Percentiles rank a stretch among this genome's conserved stretches.
Conservation (phyloP, 331 rosid species). For the Rhamnella rubrinervis region DNA sequence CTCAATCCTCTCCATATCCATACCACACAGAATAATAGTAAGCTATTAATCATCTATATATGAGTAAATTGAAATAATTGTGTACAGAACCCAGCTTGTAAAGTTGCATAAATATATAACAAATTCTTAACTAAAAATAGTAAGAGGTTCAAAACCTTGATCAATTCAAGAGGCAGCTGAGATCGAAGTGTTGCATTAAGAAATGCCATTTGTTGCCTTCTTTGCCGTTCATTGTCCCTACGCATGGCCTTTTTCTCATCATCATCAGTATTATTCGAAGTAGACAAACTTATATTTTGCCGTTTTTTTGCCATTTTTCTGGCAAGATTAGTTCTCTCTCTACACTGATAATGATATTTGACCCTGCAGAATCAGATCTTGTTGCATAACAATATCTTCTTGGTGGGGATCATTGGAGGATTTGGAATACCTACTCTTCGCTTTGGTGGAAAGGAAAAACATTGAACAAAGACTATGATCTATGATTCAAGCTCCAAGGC, state of each 20-base stretch:
- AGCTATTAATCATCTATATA: too few relatives aligned
- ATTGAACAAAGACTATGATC: not conserved
- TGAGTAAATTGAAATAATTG: too few relatives aligned
- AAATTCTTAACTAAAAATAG: not conserved
- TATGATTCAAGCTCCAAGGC: too few relatives aligned
- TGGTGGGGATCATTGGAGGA: slow-evolving; percentile 16
- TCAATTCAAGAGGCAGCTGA: slow-evolving; percentile 39
- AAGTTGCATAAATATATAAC: not conserved
- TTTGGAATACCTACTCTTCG: slow-evolving; percentile 22
- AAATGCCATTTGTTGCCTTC: slow-evolving; percentile 42
- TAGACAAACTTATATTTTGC: not conserved
- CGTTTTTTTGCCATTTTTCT: not conserved
- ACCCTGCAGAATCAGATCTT: slow-evolving; percentile 14
- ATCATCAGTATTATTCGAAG: not conserved
- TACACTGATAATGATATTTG: too few relatives aligned
- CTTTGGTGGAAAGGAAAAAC: slow-evolving; percentile 15
- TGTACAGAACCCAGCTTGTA: not conserved
- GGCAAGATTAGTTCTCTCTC: not conserved
- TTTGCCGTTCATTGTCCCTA: slow-evolving; percentile 45
- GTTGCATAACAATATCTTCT: slow-evolving; percentile 16
- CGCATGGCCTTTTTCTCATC: slow-evolving; percentile 33
- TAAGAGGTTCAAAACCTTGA: slow-evolving; percentile 26
- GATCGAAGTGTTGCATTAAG: slow-evolving; percentile 43
- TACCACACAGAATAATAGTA: too few relatives aligned
- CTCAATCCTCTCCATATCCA: not conserved